These are phyloP conservation scores for Eucalyptus sp. DNA, from an alignment of 345 rosid genomes.

Conservation along the genomic window DNA sequence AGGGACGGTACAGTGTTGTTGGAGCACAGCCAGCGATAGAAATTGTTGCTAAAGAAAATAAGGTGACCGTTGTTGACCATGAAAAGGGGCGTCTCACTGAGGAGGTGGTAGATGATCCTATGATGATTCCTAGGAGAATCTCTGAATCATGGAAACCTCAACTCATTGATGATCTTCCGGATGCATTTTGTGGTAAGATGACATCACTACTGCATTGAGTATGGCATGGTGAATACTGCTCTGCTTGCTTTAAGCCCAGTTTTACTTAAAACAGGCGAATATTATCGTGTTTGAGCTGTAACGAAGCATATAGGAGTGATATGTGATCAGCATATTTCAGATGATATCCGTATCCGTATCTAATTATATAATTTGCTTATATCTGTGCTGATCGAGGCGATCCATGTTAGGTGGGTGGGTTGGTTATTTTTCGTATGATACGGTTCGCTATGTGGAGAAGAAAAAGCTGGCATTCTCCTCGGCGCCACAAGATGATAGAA, in stretches of 20 bases:
- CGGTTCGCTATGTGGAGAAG: constrained; percentile 76
- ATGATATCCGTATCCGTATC: not conserved
- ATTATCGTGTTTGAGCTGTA: not conserved
- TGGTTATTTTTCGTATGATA: constrained; percentile 89
- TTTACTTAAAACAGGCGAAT: not conserved
- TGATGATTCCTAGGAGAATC: constrained; percentile 52
- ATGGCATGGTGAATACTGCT: not conserved
- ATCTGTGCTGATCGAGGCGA: not conserved
- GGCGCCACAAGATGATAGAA: constrained; percentile 77
- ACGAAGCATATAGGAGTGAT: not conserved
- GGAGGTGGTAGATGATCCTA: constrained; percentile 68
- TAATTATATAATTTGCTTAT: not conserved
- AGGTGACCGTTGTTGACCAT: constrained; percentile 68
- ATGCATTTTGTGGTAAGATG: constrained; percentile 69
- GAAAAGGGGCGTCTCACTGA: constrained; percentile 34
- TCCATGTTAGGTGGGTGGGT: constrained; percentile 79
- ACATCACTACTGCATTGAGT: not conserved
- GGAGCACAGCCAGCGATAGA: constrained; percentile 83
- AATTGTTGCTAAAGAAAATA: constrained; percentile 63
- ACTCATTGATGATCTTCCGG: constrained; percentile 61
- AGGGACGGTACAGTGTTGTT: constrained; percentile 74
- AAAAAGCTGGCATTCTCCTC: constrained; percentile 58
- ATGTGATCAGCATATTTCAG: not conserved
- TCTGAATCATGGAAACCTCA: constrained; percentile 76
- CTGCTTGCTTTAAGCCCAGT: not conserved